A percentile compares a stretch with the other conserved stretches of the same genome.
phyloP scores from a whole-genome alignment of 306 rosid genomes.

The Dalbergia cultrata region DNA sequence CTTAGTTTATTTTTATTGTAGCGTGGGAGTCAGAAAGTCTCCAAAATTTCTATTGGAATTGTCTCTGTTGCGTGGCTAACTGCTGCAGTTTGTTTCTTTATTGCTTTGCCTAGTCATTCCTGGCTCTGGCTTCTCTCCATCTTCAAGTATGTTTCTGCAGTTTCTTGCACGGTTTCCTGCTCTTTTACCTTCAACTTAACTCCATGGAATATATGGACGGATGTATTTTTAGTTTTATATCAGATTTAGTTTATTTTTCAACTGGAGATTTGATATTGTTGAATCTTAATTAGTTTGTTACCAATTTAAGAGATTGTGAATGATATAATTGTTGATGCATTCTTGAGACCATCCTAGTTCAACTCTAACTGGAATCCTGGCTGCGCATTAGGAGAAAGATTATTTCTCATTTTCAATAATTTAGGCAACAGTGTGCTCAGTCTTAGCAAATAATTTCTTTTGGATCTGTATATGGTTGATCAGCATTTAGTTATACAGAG shows the following conservation, averaged over 20 bases:
- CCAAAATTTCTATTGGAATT: constrained; percentile 70
- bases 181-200: constrained; percentile 10
- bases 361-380: constrained; percentile 20
- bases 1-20: constrained; percentile 44
- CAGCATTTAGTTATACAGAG: not conserved
- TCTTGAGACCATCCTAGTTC: constrained; percentile 22
- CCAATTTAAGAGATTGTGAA: not conserved
- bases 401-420: constrained; percentile 12
- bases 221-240: not conserved
- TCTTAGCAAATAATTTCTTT: constrained; percentile 12
- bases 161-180: constrained; percentile 6
- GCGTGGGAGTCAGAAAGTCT: constrained; percentile 88
- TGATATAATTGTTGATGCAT: not conserved
- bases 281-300: constrained; percentile 34
- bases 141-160: constrained; percentile 67
- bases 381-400: not conserved
- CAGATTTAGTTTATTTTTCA: constrained; percentile 9
- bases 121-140: constrained; percentile 92
- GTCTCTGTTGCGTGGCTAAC: constrained; percentile 68
- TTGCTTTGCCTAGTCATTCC: constrained; percentile 77
- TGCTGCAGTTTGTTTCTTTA: constrained; percentile 88
- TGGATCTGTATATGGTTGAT: constrained; percentile 1
- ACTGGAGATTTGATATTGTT: not conserved
- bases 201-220: not conserved
- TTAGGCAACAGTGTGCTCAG: not conserved